phyloP scores from a whole-genome alignment of 2,329 filamentous ascomycete species.

The Emmonsia crescens region DNA sequence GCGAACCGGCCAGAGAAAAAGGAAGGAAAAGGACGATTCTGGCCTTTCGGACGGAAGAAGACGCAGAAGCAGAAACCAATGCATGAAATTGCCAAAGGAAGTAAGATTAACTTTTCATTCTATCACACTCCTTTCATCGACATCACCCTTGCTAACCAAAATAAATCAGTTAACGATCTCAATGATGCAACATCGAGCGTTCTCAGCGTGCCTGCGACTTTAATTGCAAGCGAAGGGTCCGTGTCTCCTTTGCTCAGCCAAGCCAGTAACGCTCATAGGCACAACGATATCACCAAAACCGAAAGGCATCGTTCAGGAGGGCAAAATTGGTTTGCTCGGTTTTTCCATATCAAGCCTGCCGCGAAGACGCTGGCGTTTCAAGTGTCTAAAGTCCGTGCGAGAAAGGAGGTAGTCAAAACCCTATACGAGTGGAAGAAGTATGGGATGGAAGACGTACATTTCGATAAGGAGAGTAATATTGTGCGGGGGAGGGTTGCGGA shows the following conservation, averaged over 20 bases:
- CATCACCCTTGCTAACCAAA: constrained; percentile 5
- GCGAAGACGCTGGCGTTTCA: constrained; percentile 64
- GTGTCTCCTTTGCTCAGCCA: neutral
- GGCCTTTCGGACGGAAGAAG: constrained; percentile 42
- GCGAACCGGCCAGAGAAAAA: constrained; percentile 4
- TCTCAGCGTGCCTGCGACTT: constrained; percentile 6
- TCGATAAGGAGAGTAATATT: constrained; percentile 68
- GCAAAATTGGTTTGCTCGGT: constrained; percentile 78
- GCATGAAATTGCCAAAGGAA: constrained; percentile 23
- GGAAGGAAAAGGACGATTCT: constrained; percentile 37
- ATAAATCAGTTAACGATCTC: constrained; percentile 11
- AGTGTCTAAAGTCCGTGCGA: constrained; percentile 58
- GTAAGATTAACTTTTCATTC: constrained; percentile 23
- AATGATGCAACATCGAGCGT: constrained; percentile 14
- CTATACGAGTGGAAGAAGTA: constrained; percentile 71
- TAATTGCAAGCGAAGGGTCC: neutral
- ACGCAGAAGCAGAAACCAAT: constrained; percentile 26
- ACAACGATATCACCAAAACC: neutral
- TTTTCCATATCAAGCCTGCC: constrained; percentile 82
- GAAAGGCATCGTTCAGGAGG: neutral
- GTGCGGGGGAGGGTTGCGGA: constrained; percentile 68
- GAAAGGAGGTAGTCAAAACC: constrained; percentile 64
- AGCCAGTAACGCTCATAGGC: neutral
- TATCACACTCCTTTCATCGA: neutral
- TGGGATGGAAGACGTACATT: constrained; percentile 67